phyloP scores from a whole-genome alignment of 768 basidiomycete genomes.

The Lactarius sp. region DNA sequence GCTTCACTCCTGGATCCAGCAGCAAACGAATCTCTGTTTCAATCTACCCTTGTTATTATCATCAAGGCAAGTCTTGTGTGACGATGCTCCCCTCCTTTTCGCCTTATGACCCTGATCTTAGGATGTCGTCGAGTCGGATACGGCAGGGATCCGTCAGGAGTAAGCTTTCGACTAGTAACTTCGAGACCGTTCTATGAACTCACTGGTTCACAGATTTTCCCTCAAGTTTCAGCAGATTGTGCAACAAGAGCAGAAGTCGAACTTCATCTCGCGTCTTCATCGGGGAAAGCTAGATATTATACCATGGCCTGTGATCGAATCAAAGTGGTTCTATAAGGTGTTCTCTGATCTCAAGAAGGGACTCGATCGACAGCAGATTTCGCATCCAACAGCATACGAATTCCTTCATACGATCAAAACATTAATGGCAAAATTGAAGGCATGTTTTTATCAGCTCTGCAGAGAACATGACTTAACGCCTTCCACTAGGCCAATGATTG shows the following conservation, averaged over 20 bases:
- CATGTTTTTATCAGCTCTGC: neutral
- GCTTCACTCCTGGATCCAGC: slow-evolving; percentile 47
- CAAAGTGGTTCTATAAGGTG: slow-evolving; percentile 36
- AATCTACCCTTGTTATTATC: slow-evolving; percentile 53
- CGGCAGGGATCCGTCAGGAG: slow-evolving; percentile 53
- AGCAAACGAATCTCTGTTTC: slow-evolving; percentile 40
- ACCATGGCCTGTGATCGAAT: too few species aligned
- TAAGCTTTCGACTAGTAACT: slow-evolving; percentile 29
- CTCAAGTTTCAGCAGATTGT: slow-evolving; percentile 36
- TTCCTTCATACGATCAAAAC: slow-evolving; percentile 56
- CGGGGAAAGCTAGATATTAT: slow-evolving; percentile 30
- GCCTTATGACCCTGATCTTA: slow-evolving; percentile 25
- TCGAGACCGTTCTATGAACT: neutral
- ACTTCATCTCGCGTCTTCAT: slow-evolving; percentile 58
- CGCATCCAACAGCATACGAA: slow-evolving; percentile 46
- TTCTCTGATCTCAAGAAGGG: slow-evolving; percentile 43
- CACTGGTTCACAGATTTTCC: slow-evolving; percentile 23
- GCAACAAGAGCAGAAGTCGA: slow-evolving; percentile 52
- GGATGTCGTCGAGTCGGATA: slow-evolving; percentile 62
- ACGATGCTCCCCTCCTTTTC: neutral
- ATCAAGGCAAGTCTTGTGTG: slow-evolving; percentile 46
- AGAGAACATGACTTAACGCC: neutral
- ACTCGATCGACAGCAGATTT: slow-evolving; percentile 45
- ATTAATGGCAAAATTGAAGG: slow-evolving; percentile 63
- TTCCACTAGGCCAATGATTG: slow-evolving; percentile 51